Evolutionary conservation across 2,329 filamentous ascomycete genomes (phyloP), one percentile per base, ranked within the genome.

Genomic region (Colletotrichum tropicicola): DNA sequence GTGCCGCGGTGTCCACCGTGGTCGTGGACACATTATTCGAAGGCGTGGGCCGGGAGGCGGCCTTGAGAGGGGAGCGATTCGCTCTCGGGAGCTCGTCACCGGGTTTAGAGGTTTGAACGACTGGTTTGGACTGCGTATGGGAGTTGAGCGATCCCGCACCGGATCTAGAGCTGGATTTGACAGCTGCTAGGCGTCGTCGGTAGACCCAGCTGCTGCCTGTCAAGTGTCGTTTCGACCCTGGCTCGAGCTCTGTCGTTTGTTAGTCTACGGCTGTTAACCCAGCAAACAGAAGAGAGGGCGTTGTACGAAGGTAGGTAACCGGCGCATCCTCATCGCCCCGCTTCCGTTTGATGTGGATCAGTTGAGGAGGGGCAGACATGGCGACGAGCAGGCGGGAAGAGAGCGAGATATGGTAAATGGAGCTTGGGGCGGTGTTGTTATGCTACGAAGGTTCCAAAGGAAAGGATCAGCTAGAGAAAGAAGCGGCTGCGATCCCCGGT

Each of bases 291-390:
- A 35, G 28, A 61, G 60, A 49, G 48, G 52, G 21, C 25, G 15
- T 28, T 83, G 67, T 71, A 88, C 85, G 82, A 48, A 89, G 80
- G 69, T 86, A 87, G 56, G 85, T 82, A 53, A 88, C 83, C 4
- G 86, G 84, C 12, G 79, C 77, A 32, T 82, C 80, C 62, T 85
- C 82, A 15, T 83, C 84, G 53, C 81, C 82, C 41, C 85, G 83
- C 77, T 89, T 89, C 71, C 87, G 85, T 80, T 89, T 89, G 68
- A 89, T 83, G 61, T 85, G 83, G 74, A 89, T 89, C 51, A 86
- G 77, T 66, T 87, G 82, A 25, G 86, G 86, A 23, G 86, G 87
- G 4, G 87, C 77, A 51, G 86, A 86, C 86, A 88, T 88, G 57
- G 48, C 57, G 68, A 27, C 15, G 37, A 41, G 37, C 25, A 28